Evolutionary conservation across 768 basidiomycete genomes (phyloP), one percentile per base, ranked within the genome.

Genomic region (Lactarius pseudohatsudake): DNA sequence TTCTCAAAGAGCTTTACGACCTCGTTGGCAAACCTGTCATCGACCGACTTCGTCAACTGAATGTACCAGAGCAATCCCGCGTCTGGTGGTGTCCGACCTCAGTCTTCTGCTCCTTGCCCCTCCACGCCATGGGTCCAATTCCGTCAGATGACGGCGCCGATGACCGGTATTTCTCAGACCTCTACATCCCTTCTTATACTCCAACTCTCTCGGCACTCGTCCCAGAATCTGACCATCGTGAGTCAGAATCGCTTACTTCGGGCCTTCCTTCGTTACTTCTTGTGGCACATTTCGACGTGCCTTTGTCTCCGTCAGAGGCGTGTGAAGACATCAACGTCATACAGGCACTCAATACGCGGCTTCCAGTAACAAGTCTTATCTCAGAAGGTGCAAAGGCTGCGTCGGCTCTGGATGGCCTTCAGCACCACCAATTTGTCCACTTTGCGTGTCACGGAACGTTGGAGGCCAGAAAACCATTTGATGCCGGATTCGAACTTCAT

Each of bases 151-250:
- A 45, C 13, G 50, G n/a, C 0, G 26, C 4, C 22, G 47, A n/a
- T 3, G 6, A 53, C 4, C 50, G 13, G 26, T 53, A 53, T 10
- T 26, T 53, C 26, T 53, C 7, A 2, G 50, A 53, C 26, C 11
- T 53, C 50, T 53, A 53, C 26, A 8, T 53, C 50, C 13, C 50
- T 53, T 53, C 50, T 53, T 53, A 53, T 53, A 53, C 50, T 15
- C 50, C 50, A 13, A 53, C 47, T 0, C 50, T 53, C 11, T 53
- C 50, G 13, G 50, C 50, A 16, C 50, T 53, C 50, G 15, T 53
- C 50, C 50, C 22, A 11, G 13, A 4, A 15, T 15, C 50, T 22
- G 50, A 16, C 50, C 13, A 13, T 26, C 13, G 4, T 26, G 50
- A 26, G 1, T 15, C 50, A 53, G 22, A 15, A 1, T 15, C 22